Base-by-base conservation (phyloP, 345 rosid genomes). In the Salix udensis region DNA sequence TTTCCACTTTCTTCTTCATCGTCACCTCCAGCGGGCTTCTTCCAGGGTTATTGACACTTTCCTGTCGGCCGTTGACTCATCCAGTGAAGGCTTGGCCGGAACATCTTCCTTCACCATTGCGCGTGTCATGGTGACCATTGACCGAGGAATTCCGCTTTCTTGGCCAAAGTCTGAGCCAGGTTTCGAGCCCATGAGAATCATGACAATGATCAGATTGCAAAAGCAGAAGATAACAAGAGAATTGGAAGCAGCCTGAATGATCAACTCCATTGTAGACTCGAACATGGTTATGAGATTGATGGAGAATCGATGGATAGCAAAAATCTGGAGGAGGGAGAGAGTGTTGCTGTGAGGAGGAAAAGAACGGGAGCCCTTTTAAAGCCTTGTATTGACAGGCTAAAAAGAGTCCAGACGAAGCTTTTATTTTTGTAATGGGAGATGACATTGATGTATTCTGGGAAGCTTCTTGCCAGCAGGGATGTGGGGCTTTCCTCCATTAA, bases 221-320 rank as follows among this genome's bases (percentile, higher is more conserved):
- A 82, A 80, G 79, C 84, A 88, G 87, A 84, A 88, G 60, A 85
- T n/a, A 52, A 81, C 58, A 50, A 89, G 78, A 70, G 88, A 76
- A 75, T 64, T 85, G 55, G 88, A 85, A 73, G 86, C 88, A 39
- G 82, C 87, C 58, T 72, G 84, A 28, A 79, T 44, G 50, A 88
- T 79, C 75, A 84, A 52, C 14, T 85, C 90, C 34, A 80, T 2
- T 0, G 77, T 66, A 61, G 79, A 75, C 78, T 76, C 82, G 23
- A 89, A 61, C 89, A 86, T 83, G 74, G 61, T 24, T 52, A 4
- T 36, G 65, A 69, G 40, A 36, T 53, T 1, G 26, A 40, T 16
- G 24, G 71, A 36, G 24, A 28, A 19, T 13, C 24, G 37, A 30
- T 12, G 9, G 2, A 30, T 21, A 12, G 2, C 23, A 40, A n/a